Conservation (phyloP, 1,284 basidiomycete genomes). For the Cutaneotrichosporon daszewskae region DNA sequence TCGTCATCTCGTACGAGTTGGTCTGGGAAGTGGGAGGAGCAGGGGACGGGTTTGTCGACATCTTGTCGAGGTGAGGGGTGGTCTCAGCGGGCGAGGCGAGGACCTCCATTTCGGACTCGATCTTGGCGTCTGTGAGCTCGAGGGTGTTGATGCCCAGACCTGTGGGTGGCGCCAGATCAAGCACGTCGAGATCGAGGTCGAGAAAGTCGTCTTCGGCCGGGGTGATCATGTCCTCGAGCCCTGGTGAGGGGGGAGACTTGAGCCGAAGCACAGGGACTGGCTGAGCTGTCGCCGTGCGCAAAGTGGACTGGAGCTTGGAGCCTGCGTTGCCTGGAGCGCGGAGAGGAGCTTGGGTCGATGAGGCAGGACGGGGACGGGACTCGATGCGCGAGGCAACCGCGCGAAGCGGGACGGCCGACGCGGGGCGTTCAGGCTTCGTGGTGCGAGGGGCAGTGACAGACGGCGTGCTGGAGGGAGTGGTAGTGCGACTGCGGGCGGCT, state of each 20-base stretch:
- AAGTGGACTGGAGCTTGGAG: neutral
- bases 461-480: neutral
- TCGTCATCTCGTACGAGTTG: too few relatives aligned
- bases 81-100: neutral
- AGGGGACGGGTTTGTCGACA: neutral
- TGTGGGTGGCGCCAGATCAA: too few relatives aligned
- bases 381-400: neutral
- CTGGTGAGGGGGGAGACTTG: constrained; percentile 1
- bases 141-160: too few relatives aligned
- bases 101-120: neutral
- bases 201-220: constrained; percentile 7
- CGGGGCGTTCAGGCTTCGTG: too few relatives aligned
- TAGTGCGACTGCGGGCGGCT: neutral
- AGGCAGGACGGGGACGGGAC: neutral
- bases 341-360: neutral
- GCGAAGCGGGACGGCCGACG: too few relatives aligned
- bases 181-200: constrained; percentile 11
- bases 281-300: neutral
- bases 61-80: neutral
- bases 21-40: too few relatives aligned
- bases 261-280: neutral
- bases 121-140: neutral
- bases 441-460: too few relatives aligned
- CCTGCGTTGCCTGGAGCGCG: neutral
- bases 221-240: neutral